Conservation (phyloP, 169 alveolate species). For the Theileria parva region DNA sequence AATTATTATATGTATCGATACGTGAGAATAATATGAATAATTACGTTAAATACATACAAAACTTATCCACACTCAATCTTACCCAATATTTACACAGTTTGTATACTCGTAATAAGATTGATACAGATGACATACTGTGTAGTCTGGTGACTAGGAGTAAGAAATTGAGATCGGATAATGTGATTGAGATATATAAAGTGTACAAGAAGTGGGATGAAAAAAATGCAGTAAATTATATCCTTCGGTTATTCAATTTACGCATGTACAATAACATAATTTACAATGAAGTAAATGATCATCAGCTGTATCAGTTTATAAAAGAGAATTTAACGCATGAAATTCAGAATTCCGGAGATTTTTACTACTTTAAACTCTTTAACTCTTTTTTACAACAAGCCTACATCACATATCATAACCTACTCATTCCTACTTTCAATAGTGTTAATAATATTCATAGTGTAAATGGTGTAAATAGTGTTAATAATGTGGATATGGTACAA, state of each 20-base stretch:
- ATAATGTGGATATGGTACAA: too few relatives aligned
- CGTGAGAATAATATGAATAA: background rate
- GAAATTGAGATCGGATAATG: background rate
- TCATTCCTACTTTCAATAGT: too few relatives aligned
- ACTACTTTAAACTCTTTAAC: too few relatives aligned
- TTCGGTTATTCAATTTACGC: background rate
- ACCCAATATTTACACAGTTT: background rate
- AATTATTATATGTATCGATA: background rate
- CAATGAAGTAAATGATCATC: background rate
- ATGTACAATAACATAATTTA: too few relatives aligned
- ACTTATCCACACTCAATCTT: background rate
- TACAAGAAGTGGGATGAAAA: background rate
- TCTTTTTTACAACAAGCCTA: too few relatives aligned
- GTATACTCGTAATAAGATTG: background rate
- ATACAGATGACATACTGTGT: too few relatives aligned
- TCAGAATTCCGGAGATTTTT: background rate
- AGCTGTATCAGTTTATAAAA: background rate
- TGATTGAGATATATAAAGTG: background rate
- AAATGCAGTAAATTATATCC: background rate
- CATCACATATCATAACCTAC: too few relatives aligned
- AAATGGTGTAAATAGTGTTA: too few relatives aligned
- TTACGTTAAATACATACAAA: background rate
- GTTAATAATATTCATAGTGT: too few relatives aligned
- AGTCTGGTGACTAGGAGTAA: background rate
- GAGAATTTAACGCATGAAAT: too few relatives aligned